Base-by-base conservation (phyloP, 2,329 filamentous ascomycete genomes). In the Cryphonectria parasitica region DNA sequence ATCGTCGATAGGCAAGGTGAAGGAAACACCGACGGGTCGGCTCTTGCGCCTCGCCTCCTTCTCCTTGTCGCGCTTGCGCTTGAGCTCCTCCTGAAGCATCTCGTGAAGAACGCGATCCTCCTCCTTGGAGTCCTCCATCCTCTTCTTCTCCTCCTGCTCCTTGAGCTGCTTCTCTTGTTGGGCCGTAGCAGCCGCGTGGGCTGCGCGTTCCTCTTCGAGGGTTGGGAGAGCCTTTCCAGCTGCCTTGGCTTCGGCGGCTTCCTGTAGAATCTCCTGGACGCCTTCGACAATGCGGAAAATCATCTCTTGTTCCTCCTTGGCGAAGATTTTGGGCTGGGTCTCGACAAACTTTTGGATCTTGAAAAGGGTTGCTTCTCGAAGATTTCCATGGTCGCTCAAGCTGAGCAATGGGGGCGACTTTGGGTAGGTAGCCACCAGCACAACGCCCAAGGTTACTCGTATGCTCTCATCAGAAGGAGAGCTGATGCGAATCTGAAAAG, bases 381-480 rank as follows among this genome's bases (percentile, higher is more conserved):
- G 83, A 61, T 87, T 85, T 36, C 85, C 84, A 58, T 89, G 82
- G 68, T 90, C 85, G 74, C 92, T 91, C 61, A 97, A 78, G 5
- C 87, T 89, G 19, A 97, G 82, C 15, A 93, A 83, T 1, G 95
- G 95, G 1, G 90, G 83, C 1, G 94, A 92, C 78, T 93, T 97
- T 4, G 95, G 96, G 79, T 98, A 98, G 0, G 95, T 97, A 8
- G 94, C 92, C 11, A 94, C 96, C 74, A 98, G 84, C 69, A 92
- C 91, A 67, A 97, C 93, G 64, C 88, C 86, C n/a, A 98, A 82
- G 1, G 89, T 89, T 54, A 94, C 85, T 36, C 86, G 86, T 72
- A 94, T 87, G 64, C 94, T 91, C 52, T 89, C 86, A 76, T 96
- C 91, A 0, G 89, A 90, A 4, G 89, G 89, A 13, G 93, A 88